Evolutionary conservation across 2,329 filamentous ascomycete species (phyloP).

Genomic region (Emmonsiellopsis sp.): DNA sequence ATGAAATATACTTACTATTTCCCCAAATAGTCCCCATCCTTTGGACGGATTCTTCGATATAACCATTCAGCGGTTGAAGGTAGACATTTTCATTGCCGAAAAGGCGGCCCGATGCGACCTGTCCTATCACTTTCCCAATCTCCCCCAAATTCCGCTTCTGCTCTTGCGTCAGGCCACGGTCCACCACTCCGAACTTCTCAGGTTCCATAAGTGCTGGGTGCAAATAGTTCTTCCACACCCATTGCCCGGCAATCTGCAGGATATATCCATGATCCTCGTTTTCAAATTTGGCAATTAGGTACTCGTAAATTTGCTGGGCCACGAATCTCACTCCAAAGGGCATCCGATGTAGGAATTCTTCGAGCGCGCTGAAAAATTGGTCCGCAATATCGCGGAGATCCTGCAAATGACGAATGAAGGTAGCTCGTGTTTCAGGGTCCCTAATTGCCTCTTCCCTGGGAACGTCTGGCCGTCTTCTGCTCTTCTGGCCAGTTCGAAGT

Average conservation of each 20-base stretch:
- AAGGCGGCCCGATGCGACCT: constrained; percentile 76
- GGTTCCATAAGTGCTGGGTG: constrained; percentile 82
- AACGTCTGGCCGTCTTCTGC: constrained; percentile 71
- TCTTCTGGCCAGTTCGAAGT: constrained; percentile 77
- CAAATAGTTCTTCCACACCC: constrained; percentile 91
- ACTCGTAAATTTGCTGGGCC: constrained; percentile 74
- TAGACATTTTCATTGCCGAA: constrained; percentile 96
- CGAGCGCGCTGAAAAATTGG: constrained; percentile 72
- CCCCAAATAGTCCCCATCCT: constrained; percentile 67
- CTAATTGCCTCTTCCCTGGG: constrained; percentile 90
- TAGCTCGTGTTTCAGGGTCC: constrained; percentile 81
- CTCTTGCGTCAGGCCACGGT: constrained; percentile 76
- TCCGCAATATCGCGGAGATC: constrained; percentile 92
- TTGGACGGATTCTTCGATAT: constrained; percentile 75
- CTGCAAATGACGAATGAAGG: constrained; percentile 90
- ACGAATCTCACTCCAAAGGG: constrained; percentile 88
- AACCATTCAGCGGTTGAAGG: constrained; percentile 87
- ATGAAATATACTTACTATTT: constrained; percentile 40
- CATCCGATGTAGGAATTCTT: constrained; percentile 78
- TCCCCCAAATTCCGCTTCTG: constrained; percentile 89
- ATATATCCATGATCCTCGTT: constrained; percentile 68
- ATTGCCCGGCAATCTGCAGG: constrained; percentile 76
- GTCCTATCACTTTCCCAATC: constrained; percentile 82
- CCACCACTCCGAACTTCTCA: constrained; percentile 86
- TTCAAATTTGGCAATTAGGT: constrained; percentile 66